Conservation (phyloP, 257 asterid species). For the Solanum pennellii region DNA sequence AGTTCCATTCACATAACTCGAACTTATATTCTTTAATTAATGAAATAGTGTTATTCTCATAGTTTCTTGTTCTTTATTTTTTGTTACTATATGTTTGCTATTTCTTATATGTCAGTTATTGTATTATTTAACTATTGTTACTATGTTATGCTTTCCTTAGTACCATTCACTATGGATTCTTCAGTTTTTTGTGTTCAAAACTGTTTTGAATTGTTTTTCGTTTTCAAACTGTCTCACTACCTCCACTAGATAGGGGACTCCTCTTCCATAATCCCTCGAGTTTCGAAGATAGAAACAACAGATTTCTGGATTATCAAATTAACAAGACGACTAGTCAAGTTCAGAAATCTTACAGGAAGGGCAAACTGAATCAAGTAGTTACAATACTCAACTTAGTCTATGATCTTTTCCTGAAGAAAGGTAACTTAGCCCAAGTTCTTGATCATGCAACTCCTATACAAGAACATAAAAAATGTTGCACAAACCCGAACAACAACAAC, state of each 20-base stretch:
- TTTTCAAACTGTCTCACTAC: no score
- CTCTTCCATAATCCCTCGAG: not conserved
- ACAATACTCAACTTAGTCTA: not conserved
- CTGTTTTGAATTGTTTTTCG: not conserved
- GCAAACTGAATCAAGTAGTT: not conserved
- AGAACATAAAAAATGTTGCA: not conserved
- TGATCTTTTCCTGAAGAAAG: not conserved
- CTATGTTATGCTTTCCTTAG: not conserved
- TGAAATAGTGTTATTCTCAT: not conserved
- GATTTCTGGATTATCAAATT: not conserved
- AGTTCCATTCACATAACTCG: no score
- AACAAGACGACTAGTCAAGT: not conserved
- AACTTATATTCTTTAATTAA: no score
- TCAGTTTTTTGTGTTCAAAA: not conserved
- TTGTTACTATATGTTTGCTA: not conserved
- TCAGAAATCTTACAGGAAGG: not conserved
- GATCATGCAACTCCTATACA: not conserved
- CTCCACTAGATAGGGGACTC: no score
- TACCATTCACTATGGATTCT: not conserved
- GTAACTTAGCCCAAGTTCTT: not conserved
- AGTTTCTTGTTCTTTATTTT: no score
- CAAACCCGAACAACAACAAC: not conserved
- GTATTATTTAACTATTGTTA: not conserved
- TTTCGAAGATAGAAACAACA: not conserved
- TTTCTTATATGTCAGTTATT: no score